Evolutionary conservation across 192 early-diverging fungal genomes (phyloP).

Genomic region (Podila verticillata): DNA sequence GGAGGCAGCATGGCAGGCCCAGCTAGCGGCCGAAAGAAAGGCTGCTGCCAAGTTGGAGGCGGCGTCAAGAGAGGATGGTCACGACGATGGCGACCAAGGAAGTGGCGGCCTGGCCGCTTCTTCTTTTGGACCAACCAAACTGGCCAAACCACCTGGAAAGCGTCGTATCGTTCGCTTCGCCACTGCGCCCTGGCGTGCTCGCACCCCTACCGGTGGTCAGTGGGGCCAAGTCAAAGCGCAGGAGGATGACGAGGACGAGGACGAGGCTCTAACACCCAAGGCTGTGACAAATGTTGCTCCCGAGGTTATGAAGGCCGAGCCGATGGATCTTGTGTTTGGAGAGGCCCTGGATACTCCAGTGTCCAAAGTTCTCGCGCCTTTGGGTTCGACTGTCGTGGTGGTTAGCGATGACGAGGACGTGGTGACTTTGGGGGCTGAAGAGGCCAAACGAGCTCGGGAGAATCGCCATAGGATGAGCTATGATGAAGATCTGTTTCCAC

Average conservation of each 20-base stretch:
- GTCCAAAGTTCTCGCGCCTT: background rate
- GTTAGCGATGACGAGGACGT: background rate
- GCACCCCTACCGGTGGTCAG: background rate
- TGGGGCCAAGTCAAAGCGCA: background rate
- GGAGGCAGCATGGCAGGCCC: conserved; percentile 16
- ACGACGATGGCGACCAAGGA: conserved; percentile 4
- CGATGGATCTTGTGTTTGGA: background rate
- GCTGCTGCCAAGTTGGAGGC: conserved; percentile 2
- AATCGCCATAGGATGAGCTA: background rate
- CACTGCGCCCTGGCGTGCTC: background rate
- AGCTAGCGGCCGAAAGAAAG: conserved; percentile 17
- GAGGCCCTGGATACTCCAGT: background rate
- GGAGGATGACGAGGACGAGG: background rate
- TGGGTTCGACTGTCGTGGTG: background rate
- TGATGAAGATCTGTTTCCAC: background rate
- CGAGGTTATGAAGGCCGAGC: background rate
- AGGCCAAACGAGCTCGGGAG: no score
- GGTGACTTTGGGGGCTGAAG: no score
- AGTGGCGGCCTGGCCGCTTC: background rate
- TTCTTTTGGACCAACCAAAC: background rate
- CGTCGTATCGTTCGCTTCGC: background rate
- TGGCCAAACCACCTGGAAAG: background rate
- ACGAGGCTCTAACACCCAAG: background rate
- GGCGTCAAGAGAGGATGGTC: background rate
- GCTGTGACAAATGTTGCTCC: background rate